Percentiles rank a stretch among this genome's conserved stretches.
Evolutionary conservation across 192 early-diverging fungal species (phyloP).

Genomic region (Dissophora globulifera): DNA sequence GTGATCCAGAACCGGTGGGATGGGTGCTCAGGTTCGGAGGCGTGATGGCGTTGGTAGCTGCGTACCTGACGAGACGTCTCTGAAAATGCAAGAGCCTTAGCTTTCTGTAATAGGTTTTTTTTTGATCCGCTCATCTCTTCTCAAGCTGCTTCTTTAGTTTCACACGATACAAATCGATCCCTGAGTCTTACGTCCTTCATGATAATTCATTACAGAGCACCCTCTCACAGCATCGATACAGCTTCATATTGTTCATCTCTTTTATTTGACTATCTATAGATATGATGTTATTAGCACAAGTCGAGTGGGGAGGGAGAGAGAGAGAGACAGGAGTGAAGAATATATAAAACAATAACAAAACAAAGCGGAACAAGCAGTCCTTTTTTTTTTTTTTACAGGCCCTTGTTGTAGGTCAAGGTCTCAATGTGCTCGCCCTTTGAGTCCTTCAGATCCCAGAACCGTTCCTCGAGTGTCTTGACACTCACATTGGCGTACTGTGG

Average conservation of each 20-base stretch:
- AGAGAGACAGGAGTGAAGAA: background rate
- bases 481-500: constrained; percentile 74
- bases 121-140: background rate
- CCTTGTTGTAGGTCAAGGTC: constrained; percentile 81
- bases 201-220: too few relatives aligned
- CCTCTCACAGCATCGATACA: background rate
- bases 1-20: constrained; percentile 61
- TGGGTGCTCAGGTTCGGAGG: constrained; percentile 80
- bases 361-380: too few relatives aligned
- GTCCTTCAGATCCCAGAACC: constrained; percentile 69
- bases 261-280: too few relatives aligned
- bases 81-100: background rate
- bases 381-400: constrained; percentile 60
- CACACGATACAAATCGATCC: too few relatives aligned
- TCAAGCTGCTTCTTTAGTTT: too few relatives aligned
- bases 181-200: too few relatives aligned
- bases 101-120: background rate
- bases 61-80: constrained; percentile 43
- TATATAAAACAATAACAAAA: background rate
- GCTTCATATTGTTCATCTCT: too few relatives aligned
- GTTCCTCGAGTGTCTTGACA: constrained; percentile 68
- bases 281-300: too few relatives aligned
- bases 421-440: constrained; percentile 68
- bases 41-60: constrained; percentile 72
- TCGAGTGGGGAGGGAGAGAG: background rate